phyloP scores from a whole-genome alignment of 805 yeast genomes.

The Saccharomyces mikatae region DNA sequence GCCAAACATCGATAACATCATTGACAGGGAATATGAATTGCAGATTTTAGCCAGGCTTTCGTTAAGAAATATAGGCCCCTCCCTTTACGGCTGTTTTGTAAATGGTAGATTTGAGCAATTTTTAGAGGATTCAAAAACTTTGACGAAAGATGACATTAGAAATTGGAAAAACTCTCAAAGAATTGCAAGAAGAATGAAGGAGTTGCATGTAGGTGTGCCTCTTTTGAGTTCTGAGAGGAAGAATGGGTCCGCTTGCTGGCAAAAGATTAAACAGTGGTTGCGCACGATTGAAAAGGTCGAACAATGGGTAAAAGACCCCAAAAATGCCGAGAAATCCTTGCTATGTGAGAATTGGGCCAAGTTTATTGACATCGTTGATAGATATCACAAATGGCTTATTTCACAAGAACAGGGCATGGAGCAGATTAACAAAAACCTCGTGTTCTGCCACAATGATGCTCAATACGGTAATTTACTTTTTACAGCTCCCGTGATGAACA shows the following conservation, averaged over 20 bases:
- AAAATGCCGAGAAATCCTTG: slow-evolving; percentile 32
- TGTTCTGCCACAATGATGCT: slow-evolving; percentile 92
- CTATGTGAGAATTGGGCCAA: slow-evolving; percentile 35
- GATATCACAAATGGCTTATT: slow-evolving; percentile 59
- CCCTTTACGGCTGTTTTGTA: slow-evolving; percentile 75
- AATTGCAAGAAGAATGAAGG: slow-evolving; percentile 95
- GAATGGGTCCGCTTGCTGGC: slow-evolving; percentile 64
- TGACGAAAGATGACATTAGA: slow-evolving; percentile 65
- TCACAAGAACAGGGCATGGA: slow-evolving; percentile 1
- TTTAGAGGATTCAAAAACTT: slow-evolving; percentile 70
- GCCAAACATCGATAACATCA: slow-evolving; percentile 72
- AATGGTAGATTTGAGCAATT: slow-evolving; percentile 95
- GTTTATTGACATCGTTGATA: slow-evolving; percentile 41
- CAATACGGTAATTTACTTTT: slow-evolving; percentile 90
- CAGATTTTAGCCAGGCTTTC: slow-evolving; percentile 66
- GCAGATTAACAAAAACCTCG: slow-evolving; percentile 38
- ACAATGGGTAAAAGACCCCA: slow-evolving; percentile 31
- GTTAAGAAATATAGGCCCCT: slow-evolving; percentile 76
- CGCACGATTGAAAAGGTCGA: slow-evolving; percentile 35
- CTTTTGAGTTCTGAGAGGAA: slow-evolving; percentile 48
- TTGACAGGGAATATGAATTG: slow-evolving; percentile 79
- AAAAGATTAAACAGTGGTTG: slow-evolving; percentile 64
- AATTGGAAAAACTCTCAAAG: slow-evolving; percentile 68
- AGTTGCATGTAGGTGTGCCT: slow-evolving; percentile 73
- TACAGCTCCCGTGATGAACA: slow-evolving; percentile 41